These are phyloP conservation scores for Aspergillus affinis DNA, from an alignment of 495 filamentous ascomycete species.

Conservation along the genomic window DNA sequence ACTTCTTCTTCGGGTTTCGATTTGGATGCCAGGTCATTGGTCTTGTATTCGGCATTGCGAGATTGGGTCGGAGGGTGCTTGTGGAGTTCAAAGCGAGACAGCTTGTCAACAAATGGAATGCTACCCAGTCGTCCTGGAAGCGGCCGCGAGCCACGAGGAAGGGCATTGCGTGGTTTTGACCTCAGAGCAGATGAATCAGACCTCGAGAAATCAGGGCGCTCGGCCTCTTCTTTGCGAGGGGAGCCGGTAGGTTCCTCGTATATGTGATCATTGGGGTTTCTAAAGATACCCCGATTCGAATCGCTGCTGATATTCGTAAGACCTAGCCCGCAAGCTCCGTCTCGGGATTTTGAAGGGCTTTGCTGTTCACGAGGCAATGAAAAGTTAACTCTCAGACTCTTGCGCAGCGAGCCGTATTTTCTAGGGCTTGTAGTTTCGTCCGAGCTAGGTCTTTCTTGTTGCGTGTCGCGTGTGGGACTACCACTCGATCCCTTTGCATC, in stretches of 20 bases:
- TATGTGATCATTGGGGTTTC: slow-evolving; percentile 73
- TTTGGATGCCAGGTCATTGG: slow-evolving; percentile 50
- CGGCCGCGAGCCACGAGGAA: slow-evolving; percentile 51
- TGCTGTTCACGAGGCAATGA: slow-evolving; percentile 37
- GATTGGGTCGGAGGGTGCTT: slow-evolving; percentile 76
- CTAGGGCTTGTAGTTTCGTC: slow-evolving; percentile 13
- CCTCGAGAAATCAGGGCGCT: slow-evolving; percentile 32
- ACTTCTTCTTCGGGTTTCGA: slow-evolving; percentile 22
- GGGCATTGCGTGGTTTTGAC: slow-evolving; percentile 54
- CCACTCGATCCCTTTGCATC: neutral
- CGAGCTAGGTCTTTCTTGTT: neutral
- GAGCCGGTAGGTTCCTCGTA: slow-evolving; percentile 75
- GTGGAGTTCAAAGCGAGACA: slow-evolving; percentile 71
- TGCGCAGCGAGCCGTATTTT: slow-evolving; percentile 28
- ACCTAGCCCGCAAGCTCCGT: slow-evolving; percentile 23
- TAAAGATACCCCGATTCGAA: slow-evolving; percentile 45
- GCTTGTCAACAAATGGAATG: slow-evolving; percentile 51
- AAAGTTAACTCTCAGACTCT: slow-evolving; percentile 46
- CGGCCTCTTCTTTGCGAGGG: slow-evolving; percentile 28
- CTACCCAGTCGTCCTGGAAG: slow-evolving; percentile 41
- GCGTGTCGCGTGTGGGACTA: neutral
- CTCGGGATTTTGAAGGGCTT: slow-evolving; percentile 7
- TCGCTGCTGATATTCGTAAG: slow-evolving; percentile 39
- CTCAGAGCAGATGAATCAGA: slow-evolving; percentile 53
- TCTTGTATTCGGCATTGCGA: slow-evolving; percentile 68